These are phyloP conservation scores for Angomonas ambiguus DNA, from an alignment of 208 protist genomes.

Conservation along the genomic window DNA sequence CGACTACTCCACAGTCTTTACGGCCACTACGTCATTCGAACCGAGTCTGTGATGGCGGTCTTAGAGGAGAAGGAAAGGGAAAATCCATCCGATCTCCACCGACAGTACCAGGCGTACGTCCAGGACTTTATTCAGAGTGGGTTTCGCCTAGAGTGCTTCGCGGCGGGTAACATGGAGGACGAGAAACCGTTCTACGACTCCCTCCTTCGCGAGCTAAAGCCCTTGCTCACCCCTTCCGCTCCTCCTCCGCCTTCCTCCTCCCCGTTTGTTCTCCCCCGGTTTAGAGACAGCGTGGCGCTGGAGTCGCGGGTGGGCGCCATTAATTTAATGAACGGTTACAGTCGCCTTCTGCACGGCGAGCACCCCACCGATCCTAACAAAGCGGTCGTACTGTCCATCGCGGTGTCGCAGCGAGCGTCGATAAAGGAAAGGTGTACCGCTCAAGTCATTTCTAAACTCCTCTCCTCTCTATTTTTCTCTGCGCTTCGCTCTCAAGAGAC, in stretches of 20 bases:
- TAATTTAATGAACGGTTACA: not conserved
- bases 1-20: not conserved
- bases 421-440: not conserved
- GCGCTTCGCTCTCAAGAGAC: not conserved
- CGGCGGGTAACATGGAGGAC: not conserved
- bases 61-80: not conserved
- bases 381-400: not conserved
- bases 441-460: not conserved
- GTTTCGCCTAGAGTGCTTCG: not conserved
- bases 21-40: not conserved
- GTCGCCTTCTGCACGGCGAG: not conserved
- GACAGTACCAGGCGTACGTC: not conserved
- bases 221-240: no score
- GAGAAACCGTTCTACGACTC: not conserved
- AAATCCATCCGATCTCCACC: not conserved
- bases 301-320: not conserved
- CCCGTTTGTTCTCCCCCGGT: not conserved
- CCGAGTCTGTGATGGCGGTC: not conserved
- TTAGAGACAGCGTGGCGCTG: not conserved
- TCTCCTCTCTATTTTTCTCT: conserved; percentile 1
- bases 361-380: not conserved
- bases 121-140: not conserved
- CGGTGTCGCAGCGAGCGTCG: not conserved
- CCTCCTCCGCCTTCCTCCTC: not conserved
- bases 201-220: no score